Evolutionary conservation across 2,329 filamentous ascomycete species (phyloP).

Genomic region (Rhytidhysteron rufulum): DNA sequence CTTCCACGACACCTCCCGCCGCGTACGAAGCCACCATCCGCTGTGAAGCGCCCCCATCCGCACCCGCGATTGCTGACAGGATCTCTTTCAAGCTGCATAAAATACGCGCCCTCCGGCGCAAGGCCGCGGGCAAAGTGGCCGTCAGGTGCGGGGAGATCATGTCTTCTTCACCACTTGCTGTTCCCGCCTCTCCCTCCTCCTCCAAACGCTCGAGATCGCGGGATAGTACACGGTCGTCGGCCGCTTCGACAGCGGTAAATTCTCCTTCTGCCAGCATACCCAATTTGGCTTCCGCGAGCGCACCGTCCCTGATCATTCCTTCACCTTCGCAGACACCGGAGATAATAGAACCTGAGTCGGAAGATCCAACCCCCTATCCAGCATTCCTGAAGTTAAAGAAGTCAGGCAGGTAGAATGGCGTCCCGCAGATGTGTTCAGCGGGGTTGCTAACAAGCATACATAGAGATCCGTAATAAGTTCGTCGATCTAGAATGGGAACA

Average conservation of each 20-base stretch:
- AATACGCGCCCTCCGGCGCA: conserved; percentile 37
- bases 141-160: conserved; percentile 18
- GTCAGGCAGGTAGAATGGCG: conserved; percentile 44
- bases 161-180: conserved; percentile 22
- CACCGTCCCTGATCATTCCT: conserved; percentile 28
- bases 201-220: conserved; percentile 38
- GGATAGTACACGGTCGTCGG: conserved; percentile 31
- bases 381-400: conserved; percentile 51
- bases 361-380: conserved; percentile 38
- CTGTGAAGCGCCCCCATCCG: neutral
- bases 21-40: too few species aligned
- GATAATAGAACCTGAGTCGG: conserved; percentile 8
- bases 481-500: conserved; percentile 60
- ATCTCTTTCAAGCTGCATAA: conserved; percentile 35
- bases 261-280: conserved; percentile 21
- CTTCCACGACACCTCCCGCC: too few species aligned
- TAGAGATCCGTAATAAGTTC: conserved; percentile 59
- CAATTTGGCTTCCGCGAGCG: conserved; percentile 19
- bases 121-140: conserved; percentile 29
- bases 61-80: conserved; percentile 10
- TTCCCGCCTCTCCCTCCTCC: conserved; percentile 24
- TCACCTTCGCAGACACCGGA: conserved; percentile 6
- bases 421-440: conserved; percentile 14
- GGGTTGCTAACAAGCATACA: conserved; percentile 10
- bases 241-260: conserved; percentile 17